A percentile compares a stretch with the other conserved stretches of the same genome.
Conservation (phyloP, 2,329 filamentous ascomycete genomes). For the Fusarium beomiforme region DNA sequence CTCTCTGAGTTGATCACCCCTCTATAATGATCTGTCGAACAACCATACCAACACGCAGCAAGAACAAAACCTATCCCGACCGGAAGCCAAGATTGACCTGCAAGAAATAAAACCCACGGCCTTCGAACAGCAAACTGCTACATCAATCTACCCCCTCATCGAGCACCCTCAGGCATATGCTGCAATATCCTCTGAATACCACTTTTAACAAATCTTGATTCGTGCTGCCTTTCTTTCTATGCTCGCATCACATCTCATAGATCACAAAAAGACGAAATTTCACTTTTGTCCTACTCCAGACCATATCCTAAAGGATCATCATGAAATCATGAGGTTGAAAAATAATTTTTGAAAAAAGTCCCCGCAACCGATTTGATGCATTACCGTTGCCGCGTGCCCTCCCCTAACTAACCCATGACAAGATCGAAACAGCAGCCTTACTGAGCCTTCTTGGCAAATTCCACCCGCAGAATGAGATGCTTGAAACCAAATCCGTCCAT, state of each 20-base stretch:
- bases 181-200: background rate
- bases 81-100: no score
- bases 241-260: constrained; percentile 16
- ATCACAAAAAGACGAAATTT: constrained; percentile 34
- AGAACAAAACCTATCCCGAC: no score
- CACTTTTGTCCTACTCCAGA: constrained; percentile 36
- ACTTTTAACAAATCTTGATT: constrained; percentile 11
- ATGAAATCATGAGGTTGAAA: constrained; percentile 44
- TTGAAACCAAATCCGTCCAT: constrained; percentile 96
- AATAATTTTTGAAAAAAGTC: constrained; percentile 6
- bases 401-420: constrained; percentile 46
- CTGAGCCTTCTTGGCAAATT: constrained; percentile 82
- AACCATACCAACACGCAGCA: background rate
- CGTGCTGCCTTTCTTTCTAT: constrained; percentile 2
- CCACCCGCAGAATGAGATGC: constrained; percentile 85
- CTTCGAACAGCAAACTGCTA: background rate
- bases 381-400: constrained; percentile 41
- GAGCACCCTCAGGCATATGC: rapidly evolving
- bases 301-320: constrained; percentile 38
- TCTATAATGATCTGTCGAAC: rapidly evolving
- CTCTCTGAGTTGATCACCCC: background rate
- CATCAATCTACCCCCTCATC: no score
- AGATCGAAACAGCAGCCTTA: constrained; percentile 47
- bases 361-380: constrained; percentile 42
- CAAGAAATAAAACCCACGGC: no score